phyloP scores from a whole-genome alignment of 2,329 filamentous ascomycete species.

The Exophiala alcalophila region DNA sequence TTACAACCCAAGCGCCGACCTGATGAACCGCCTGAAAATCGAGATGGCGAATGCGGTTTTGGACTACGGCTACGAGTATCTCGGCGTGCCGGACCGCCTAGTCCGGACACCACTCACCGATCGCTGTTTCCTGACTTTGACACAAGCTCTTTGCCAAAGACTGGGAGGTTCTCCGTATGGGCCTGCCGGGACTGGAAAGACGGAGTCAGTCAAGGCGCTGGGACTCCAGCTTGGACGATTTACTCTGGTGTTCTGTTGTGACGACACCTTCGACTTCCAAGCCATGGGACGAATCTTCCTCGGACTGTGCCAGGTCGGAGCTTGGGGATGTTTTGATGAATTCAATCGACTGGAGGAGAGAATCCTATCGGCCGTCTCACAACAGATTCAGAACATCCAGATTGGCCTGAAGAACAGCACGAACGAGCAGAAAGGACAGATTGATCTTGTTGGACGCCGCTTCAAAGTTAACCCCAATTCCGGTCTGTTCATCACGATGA shows the following conservation, averaged over 20 bases:
- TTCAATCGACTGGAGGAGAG: constrained; percentile 99
- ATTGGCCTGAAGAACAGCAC: constrained; percentile 83
- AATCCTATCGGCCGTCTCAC: constrained; percentile 94
- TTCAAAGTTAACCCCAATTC: constrained; percentile 88
- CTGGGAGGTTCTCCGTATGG: constrained; percentile 96
- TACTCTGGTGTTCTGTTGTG: constrained; percentile 98
- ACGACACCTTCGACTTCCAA: constrained; percentile 99
- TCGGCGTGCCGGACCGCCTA: constrained; percentile 92
- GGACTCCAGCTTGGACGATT: constrained; percentile 96
- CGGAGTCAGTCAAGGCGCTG: constrained; percentile 96
- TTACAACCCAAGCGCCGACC: constrained; percentile 77
- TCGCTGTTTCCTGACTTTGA: constrained; percentile 95
- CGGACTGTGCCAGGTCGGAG: constrained; percentile 97
- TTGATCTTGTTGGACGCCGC: constrained; percentile 89
- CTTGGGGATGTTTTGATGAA: constrained; percentile 99
- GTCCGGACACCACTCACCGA: constrained; percentile 96
- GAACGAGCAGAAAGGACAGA: constrained; percentile 79
- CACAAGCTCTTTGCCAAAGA: constrained; percentile 89
- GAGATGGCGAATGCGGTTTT: constrained; percentile 96
- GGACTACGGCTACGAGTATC: constrained; percentile 96
- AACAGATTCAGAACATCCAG: constrained; percentile 99
- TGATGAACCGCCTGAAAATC: constrained; percentile 76
- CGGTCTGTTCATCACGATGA: constrained; percentile 99
- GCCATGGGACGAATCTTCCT: constrained; percentile 99
- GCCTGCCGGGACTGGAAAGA: constrained; percentile 96